phyloP scores from a whole-genome alignment of 768 basidiomycete species.

The Crepidotus variabilis region DNA sequence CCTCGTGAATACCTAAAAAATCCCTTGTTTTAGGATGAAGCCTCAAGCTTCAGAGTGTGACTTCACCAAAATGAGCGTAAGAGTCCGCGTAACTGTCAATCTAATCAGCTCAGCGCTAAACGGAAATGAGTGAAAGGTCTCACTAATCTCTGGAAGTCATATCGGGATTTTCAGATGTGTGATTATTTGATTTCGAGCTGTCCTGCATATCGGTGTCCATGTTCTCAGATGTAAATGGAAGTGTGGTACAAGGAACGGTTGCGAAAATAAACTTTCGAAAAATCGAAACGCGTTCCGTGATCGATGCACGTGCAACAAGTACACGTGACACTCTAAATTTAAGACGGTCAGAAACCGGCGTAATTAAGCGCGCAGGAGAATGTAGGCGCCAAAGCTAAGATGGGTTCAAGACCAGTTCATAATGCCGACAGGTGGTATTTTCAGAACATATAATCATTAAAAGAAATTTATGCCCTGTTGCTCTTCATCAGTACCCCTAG shows the following conservation, averaged over 20 bases:
- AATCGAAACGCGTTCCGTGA: neutral
- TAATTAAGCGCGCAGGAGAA: too few relatives aligned
- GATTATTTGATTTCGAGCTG: conserved; percentile 24
- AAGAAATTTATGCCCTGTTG: too few relatives aligned
- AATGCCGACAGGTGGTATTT: too few relatives aligned
- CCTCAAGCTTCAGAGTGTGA: neutral
- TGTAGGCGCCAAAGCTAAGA: too few relatives aligned
- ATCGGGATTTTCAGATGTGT: conserved; percentile 28
- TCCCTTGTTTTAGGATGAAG: conserved; percentile 1
- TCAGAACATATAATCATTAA: too few relatives aligned
- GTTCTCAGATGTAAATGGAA: neutral
- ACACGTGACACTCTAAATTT: too few relatives aligned
- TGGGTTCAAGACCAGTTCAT: too few relatives aligned
- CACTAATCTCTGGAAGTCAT: conserved; percentile 91
- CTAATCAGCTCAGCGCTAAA: conserved; percentile 17
- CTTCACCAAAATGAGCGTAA: conserved; percentile 89
- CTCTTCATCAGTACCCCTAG: too few relatives aligned
- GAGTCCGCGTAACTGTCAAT: conserved; percentile 85
- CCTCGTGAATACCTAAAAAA: conserved; percentile 87
- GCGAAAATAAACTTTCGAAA: neutral
- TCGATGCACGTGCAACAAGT: too few relatives aligned
- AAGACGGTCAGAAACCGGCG: too few relatives aligned
- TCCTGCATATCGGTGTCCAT: conserved; percentile 21
- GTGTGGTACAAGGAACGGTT: too few relatives aligned
- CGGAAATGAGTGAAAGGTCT: conserved; percentile 34